Percentiles rank a stretch among this genome's conserved stretches.
These are phyloP conservation scores for Talaromyces sp. DNA, from an alignment of 2,329 filamentous ascomycete genomes.

Conservation along the genomic window DNA sequence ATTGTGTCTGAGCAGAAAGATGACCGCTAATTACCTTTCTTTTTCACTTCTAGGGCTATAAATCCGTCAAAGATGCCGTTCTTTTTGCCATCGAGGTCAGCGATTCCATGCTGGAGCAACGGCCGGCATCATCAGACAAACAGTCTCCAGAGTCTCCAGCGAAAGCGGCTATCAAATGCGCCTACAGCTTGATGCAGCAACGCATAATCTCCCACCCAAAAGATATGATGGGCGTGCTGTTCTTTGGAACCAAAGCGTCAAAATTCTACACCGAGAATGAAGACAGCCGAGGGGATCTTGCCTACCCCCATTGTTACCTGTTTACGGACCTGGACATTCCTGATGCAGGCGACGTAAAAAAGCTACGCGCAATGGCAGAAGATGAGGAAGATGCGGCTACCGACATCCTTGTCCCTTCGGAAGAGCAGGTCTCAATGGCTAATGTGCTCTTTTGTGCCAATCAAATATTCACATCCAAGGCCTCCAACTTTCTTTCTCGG, in stretches of 20 bases:
- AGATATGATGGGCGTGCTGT: constrained; percentile 92
- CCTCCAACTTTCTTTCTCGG: constrained; percentile 87
- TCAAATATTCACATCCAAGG: constrained; percentile 91
- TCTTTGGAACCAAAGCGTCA: constrained; percentile 85
- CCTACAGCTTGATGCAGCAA: constrained; percentile 93
- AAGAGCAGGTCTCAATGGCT: constrained; percentile 70
- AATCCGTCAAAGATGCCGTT: constrained; percentile 93
- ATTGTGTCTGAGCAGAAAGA: not conserved
- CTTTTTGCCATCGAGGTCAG: constrained; percentile 92
- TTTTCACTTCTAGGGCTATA: constrained; percentile 66
- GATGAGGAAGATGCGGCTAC: constrained; percentile 69
- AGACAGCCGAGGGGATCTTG: constrained; percentile 50
- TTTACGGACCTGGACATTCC: constrained; percentile 85
- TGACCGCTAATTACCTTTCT: not conserved
- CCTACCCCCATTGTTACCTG: constrained; percentile 88
- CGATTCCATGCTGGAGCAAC: constrained; percentile 72
- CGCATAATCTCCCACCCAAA: constrained; percentile 94
- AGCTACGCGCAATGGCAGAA: constrained; percentile 68
- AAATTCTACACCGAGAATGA: constrained; percentile 68
- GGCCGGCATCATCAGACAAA: constrained; percentile 62
- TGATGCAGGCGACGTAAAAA: constrained; percentile 78
- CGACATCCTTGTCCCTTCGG: constrained; percentile 64
- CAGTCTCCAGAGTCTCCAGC: constrained; percentile 72
- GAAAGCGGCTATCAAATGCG: constrained; percentile 83
- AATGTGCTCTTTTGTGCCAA: constrained; percentile 93